Evolutionary conservation across 2,329 filamentous ascomycete species (phyloP).

Genomic region (Talaromyces islandicus): DNA sequence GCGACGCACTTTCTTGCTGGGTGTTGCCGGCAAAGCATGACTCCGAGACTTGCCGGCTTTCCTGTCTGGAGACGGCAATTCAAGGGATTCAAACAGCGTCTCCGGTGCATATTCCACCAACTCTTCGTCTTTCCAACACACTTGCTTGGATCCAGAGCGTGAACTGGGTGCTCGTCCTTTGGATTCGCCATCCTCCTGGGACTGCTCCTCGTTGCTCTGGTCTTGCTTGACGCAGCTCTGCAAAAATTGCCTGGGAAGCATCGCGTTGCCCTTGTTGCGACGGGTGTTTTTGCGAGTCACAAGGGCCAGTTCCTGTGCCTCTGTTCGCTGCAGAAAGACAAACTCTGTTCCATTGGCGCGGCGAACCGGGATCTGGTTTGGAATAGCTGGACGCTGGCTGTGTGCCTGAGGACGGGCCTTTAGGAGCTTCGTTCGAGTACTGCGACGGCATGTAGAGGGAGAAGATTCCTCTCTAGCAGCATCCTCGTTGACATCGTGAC

Average conservation of each 20-base stretch:
- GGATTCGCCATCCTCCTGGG: neutral
- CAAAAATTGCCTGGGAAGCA: conserved; percentile 26
- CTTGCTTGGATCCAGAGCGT: conserved; percentile 21
- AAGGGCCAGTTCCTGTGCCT: conserved; percentile 37
- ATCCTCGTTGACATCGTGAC: conserved; percentile 10
- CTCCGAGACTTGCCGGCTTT: conserved; percentile 13
- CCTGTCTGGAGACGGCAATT: conserved; percentile 11
- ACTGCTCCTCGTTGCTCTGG: neutral
- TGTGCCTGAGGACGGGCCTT: conserved; percentile 13
- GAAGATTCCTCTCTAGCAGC: conserved; percentile 13
- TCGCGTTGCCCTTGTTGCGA: conserved; percentile 34
- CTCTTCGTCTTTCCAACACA: conserved; percentile 32
- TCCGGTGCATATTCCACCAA: conserved; percentile 24
- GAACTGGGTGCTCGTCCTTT: neutral
- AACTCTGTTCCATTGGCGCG: conserved; percentile 42
- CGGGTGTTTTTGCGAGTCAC: conserved; percentile 38
- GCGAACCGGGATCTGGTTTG: conserved; percentile 36
- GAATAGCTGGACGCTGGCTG: conserved; percentile 21
- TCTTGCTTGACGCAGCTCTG: conserved; percentile 19
- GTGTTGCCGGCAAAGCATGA: conserved; percentile 8
- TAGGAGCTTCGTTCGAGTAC: conserved; percentile 25
- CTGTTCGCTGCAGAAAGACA: conserved; percentile 36
- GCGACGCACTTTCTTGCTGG: conserved; percentile 10
- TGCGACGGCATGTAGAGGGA: conserved; percentile 29
- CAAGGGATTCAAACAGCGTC: neutral